Conservation (phyloP, 495 filamentous ascomycete genomes). For the Thermothielavioides terrestris region DNA sequence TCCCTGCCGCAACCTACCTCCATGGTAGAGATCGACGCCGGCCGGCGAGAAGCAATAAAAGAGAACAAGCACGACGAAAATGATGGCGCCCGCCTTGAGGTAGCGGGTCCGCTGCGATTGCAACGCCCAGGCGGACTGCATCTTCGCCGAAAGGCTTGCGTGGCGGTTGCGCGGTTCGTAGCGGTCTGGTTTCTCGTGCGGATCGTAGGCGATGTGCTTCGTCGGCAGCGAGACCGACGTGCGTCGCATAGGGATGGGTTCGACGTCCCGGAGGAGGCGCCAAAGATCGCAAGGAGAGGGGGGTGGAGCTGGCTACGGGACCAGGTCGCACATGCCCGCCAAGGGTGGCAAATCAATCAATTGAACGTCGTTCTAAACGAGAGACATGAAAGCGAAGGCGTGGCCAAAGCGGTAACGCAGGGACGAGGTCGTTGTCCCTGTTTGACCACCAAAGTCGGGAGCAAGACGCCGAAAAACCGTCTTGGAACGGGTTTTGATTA, state of each 20-base stretch:
- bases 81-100: constrained; percentile 72
- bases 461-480: background rate
- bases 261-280: background rate
- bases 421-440: background rate
- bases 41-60: constrained; percentile 66
- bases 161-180: constrained; percentile 40
- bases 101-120: constrained; percentile 69
- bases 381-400: constrained; percentile 9
- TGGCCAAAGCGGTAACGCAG: background rate
- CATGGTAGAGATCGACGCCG: constrained; percentile 38
- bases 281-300: background rate
- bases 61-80: constrained; percentile 63
- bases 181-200: constrained; percentile 49
- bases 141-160: constrained; percentile 37
- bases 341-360: constrained; percentile 1
- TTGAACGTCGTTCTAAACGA: constrained; percentile 7
- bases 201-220: constrained; percentile 47
- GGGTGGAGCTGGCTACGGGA: background rate
- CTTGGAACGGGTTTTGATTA: background rate
- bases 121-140: constrained; percentile 52
- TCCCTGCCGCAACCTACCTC: constrained; percentile 22
- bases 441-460: background rate
- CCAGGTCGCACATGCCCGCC: constrained; percentile 5
- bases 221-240: constrained; percentile 52
- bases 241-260: constrained; percentile 42